Evolutionary conservation across 2,329 filamentous ascomycete species (phyloP), one percentile per base, ranked within the genome.

Genomic region (Microsporum ferrugineum): DNA sequence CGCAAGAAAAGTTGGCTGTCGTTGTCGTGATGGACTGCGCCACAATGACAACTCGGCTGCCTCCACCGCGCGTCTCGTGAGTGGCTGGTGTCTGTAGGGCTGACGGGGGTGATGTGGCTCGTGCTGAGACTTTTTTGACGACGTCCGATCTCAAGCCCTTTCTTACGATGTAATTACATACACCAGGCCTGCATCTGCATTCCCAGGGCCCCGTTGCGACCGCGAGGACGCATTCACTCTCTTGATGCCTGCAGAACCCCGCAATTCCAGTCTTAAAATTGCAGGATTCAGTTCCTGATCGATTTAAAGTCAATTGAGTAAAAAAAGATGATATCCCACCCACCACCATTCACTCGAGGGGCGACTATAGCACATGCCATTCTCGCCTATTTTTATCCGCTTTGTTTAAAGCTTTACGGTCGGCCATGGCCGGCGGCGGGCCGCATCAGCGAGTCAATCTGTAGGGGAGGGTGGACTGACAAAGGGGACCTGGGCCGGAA

Each of bases 11-110:
- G 27, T 31, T 14, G 29, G 45, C 29, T 29, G 45, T 51, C 45
- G 45, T 51, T 31, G 45, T 23, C 27, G 51, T 33, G 51, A 55
- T 34, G 5, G 51, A 55, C 51, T 55, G 51, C 51, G 51, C 51
- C 51, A 55, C 51, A 55, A 6, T 10, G 17, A 2, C 45, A 29
- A 29, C 10, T 17, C 12, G 41, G 38, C 43, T 12, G 31, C 2
- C 14, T 33, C 51, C 51, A 36, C 14, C 1, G 2, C 23, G 12
- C 43, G 14, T 55, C 51, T n/a, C 51, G 31, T 38, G 51, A 23
- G 51, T 55, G 51, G 51, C 51, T 55, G 33, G 51, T 55, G 29
- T 7, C 23, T 10, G 51, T 55, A 55, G 51, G 51, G 51, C 51
- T 55, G 51, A 55, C 51, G 14, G 31, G 51, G 51, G 12, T n/a